These are phyloP conservation scores for Geosiphon pyriformis DNA, from an alignment of 192 early-diverging fungal genomes.

Conservation along the genomic window DNA sequence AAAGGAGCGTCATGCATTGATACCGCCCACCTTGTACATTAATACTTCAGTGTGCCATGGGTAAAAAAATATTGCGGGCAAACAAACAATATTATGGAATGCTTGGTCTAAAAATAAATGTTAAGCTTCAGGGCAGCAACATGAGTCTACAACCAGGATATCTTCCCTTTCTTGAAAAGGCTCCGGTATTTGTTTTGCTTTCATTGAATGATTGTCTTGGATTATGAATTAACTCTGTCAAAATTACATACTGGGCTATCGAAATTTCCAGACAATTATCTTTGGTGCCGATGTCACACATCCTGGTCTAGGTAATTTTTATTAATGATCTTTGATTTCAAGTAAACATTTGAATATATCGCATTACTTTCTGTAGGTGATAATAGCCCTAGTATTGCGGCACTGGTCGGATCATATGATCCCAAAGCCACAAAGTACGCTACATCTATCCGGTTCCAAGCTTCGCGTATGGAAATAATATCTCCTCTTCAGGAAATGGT, in stretches of 20 bases:
- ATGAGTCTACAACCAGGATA: slow-evolving; percentile 47
- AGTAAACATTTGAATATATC: neutral
- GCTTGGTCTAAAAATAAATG: slow-evolving; percentile 87
- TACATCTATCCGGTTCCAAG: slow-evolving; percentile 51
- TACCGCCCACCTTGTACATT: no score
- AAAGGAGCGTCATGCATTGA: no score
- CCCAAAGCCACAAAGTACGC: slow-evolving; percentile 49
- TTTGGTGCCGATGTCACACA: slow-evolving; percentile 92
- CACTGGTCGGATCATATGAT: slow-evolving; percentile 45
- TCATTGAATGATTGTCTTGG: no score
- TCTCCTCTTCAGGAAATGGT: slow-evolving; percentile 53
- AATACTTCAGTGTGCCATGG: slow-evolving; percentile 58
- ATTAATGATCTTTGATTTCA: neutral
- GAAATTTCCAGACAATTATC: slow-evolving; percentile 82
- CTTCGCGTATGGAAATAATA: slow-evolving; percentile 61
- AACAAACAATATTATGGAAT: slow-evolving; percentile 82
- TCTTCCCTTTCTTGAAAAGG: slow-evolving; percentile 57
- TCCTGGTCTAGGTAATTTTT: slow-evolving; percentile 61
- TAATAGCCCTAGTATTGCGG: slow-evolving; percentile 20
- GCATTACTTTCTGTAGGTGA: slow-evolving; percentile 14
- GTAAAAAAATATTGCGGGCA: slow-evolving; percentile 23
- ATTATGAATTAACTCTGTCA: no score
- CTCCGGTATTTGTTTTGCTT: no score
- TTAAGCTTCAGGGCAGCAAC: slow-evolving; percentile 80
- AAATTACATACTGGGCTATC: no score